Percentiles rank a stretch among this genome's conserved stretches.
These are phyloP conservation scores for Citrullus amarus DNA, from an alignment of 306 rosid species.

Conservation along the genomic window DNA sequence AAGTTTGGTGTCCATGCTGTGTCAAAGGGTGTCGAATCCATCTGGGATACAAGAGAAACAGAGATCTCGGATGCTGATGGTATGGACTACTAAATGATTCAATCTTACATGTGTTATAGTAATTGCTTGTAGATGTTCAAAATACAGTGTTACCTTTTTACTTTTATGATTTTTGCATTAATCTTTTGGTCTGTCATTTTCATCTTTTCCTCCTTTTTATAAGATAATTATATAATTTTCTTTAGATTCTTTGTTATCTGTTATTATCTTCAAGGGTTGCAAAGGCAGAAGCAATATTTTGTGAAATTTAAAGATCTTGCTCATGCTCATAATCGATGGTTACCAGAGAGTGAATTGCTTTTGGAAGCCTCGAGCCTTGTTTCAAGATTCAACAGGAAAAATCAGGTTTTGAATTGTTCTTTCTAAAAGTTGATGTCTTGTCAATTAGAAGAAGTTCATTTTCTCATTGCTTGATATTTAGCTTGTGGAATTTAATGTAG, in stretches of 20 bases:
- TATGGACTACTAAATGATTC: slow-evolving; percentile 15
- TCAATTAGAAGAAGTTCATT: not conserved
- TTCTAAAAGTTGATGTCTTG: not conserved
- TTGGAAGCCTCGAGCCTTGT: slow-evolving; percentile 43
- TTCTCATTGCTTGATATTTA: not conserved
- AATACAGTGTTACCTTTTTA: not conserved
- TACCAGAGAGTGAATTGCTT: slow-evolving; percentile 36
- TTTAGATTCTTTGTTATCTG: slow-evolving; percentile 5
- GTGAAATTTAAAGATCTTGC: slow-evolving; percentile 62
- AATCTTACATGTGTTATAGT: no score
- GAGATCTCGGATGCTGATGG: slow-evolving; percentile 28
- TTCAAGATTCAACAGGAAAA: slow-evolving; percentile 25
- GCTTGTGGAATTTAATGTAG: not conserved
- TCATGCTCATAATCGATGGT: slow-evolving; percentile 52
- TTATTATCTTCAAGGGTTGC: slow-evolving; percentile 22
- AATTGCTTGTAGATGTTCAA: slow-evolving; percentile 1
- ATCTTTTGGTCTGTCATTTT: not conserved
- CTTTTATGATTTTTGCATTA: not conserved
- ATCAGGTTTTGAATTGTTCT: slow-evolving; percentile 33
- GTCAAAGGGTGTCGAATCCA: slow-evolving; percentile 52
- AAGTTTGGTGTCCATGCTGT: slow-evolving; percentile 46
- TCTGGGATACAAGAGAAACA: slow-evolving; percentile 35
- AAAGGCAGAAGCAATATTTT: slow-evolving; percentile 32
- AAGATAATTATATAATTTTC: not conserved
- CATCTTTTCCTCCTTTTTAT: not conserved